Evolutionary conservation across 169 alveolate genomes (phyloP).

Genomic region (Cryptosporidium ryanae): DNA sequence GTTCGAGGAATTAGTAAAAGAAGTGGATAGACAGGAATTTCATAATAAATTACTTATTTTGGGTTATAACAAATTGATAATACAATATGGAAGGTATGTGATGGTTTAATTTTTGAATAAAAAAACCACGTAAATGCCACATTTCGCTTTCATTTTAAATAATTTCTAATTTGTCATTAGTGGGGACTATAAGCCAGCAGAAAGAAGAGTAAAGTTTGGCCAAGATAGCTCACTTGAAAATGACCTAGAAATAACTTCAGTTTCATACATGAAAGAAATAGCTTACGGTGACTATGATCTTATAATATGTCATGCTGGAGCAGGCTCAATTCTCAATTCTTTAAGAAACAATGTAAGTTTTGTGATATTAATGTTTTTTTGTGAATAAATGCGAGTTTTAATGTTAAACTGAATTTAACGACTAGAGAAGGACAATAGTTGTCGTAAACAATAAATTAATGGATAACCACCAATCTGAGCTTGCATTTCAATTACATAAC

Average conservation of each 20-base stretch:
- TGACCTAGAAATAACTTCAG: conserved; percentile 9
- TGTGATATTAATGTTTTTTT: not conserved
- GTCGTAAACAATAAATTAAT: conserved; percentile 79
- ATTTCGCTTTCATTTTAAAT: not conserved
- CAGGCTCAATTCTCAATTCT: conserved; percentile 82
- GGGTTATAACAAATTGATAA: conserved; percentile 40
- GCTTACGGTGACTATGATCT: conserved; percentile 70
- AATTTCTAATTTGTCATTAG: conserved; percentile 9
- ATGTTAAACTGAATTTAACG: not conserved
- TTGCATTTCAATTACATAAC: conserved; percentile 74
- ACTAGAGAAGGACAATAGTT: conserved; percentile 80
- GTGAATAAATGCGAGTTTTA: not conserved
- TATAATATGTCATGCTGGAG: conserved; percentile 84
- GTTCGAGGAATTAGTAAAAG: conserved; percentile 79
- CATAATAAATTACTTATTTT: conserved; percentile 18
- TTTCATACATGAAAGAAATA: conserved; percentile 25
- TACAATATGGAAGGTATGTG: conserved; percentile 74
- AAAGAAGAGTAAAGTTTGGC: conserved; percentile 1
- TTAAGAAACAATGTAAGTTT: conserved; percentile 77
- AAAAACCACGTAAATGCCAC: not conserved
- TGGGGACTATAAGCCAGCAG: conserved; percentile 40
- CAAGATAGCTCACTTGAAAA: not conserved
- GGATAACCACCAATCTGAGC: conserved; percentile 84
- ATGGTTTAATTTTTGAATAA: not conserved
- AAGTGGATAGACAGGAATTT: conserved; percentile 77